These are phyloP conservation scores for Aspergillus brunneoviolaceus DNA, from an alignment of 2,329 filamentous ascomycete genomes.

Conservation along the genomic window DNA sequence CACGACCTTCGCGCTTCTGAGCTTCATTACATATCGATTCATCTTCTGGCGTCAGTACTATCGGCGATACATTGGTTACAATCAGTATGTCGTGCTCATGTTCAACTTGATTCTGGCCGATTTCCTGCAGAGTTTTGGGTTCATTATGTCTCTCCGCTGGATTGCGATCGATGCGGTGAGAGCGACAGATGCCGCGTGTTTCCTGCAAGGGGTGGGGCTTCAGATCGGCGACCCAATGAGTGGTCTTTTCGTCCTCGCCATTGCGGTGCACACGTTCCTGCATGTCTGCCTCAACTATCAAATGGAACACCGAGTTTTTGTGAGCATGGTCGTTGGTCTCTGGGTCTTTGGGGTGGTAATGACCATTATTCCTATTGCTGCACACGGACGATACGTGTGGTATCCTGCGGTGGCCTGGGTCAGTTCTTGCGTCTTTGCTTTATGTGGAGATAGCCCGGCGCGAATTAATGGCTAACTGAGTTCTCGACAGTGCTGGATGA, in stretches of 20 bases:
- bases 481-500: constrained; percentile 2
- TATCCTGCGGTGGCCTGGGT: constrained; percentile 7
- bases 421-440: background rate
- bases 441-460: no score
- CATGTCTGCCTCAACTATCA: constrained; percentile 2
- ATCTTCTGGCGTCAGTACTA: constrained; percentile 6
- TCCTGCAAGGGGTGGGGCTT: constrained; percentile 4
- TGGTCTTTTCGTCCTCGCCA: constrained; percentile 3
- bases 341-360: constrained; percentile 2
- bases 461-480: background rate
- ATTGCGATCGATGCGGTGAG: constrained; percentile 2
- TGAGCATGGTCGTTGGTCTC: background rate
- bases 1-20: background rate
- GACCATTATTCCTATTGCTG: constrained; percentile 6
- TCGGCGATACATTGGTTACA: constrained; percentile 5
- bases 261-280: constrained; percentile 2
- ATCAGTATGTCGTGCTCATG: constrained; percentile 9
- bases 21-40: constrained; percentile 5
- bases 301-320: background rate
- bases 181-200: constrained; percentile 1
- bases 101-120: constrained; percentile 5
- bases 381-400: constrained; percentile 4
- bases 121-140: constrained; percentile 2
- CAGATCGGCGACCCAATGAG: constrained; percentile 8
- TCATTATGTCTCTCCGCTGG: constrained; percentile 6